Conservation (phyloP, 805 yeast genomes). For the Yarrowia deformans region DNA sequence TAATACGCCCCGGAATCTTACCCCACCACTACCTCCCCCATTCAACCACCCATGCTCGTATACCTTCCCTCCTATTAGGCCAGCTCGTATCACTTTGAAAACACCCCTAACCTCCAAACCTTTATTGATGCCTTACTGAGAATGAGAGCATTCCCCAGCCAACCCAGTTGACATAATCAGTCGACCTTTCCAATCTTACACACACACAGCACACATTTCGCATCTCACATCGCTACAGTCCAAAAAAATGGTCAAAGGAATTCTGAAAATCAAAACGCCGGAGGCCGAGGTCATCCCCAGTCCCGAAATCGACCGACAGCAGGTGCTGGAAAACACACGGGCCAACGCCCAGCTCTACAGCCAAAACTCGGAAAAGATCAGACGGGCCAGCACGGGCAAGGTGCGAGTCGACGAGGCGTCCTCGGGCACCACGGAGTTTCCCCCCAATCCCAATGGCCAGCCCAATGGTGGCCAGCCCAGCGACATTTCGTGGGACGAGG, state of each 20-base stretch:
- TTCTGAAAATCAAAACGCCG: constrained; percentile 27
- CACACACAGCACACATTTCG: constrained; percentile 10
- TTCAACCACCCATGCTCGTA: too few species aligned
- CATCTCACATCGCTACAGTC: not conserved
- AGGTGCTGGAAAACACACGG: constrained; percentile 80
- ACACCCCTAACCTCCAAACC: constrained; percentile 34
- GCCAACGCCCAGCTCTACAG: constrained; percentile 62
- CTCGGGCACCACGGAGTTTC: constrained; percentile 18
- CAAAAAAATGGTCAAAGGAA: constrained; percentile 34
- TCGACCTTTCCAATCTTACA: not conserved
- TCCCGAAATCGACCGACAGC: constrained; percentile 57
- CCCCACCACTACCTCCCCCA: too few species aligned
- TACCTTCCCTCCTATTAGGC: too few species aligned
- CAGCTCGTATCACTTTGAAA: constrained; percentile 5
- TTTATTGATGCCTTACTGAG: constrained; percentile 13
- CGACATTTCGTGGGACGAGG: constrained; percentile 84
- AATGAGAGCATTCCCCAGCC: constrained; percentile 11
- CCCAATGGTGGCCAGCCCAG: constrained; percentile 30
- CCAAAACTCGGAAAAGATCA: constrained; percentile 43
- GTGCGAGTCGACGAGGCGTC: constrained; percentile 25
- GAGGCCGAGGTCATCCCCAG: constrained; percentile 4
- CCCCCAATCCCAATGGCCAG: constrained; percentile 5
- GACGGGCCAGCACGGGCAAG: constrained; percentile 41
- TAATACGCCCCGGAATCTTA: too few species aligned
- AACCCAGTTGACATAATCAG: constrained; percentile 15